These are phyloP conservation scores for Geranium brycei DNA, from an alignment of 345 rosid genomes.

Conservation along the genomic window DNA sequence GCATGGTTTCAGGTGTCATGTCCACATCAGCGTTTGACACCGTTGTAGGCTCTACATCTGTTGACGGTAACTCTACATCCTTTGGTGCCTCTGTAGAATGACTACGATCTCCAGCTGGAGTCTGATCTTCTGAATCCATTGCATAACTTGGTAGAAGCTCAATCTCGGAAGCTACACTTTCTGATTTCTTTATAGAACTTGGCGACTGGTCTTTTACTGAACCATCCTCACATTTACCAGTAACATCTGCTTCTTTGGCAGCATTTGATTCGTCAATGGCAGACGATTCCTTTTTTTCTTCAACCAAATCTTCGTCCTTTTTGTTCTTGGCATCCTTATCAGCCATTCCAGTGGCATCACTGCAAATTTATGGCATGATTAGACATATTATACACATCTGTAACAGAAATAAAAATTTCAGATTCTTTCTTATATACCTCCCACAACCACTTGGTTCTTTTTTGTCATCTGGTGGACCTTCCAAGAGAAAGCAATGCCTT, in stretches of 20 bases:
- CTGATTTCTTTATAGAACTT: constrained; percentile 14
- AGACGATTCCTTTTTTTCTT: constrained; percentile 17
- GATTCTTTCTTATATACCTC: constrained; percentile 34
- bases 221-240: constrained; percentile 18
- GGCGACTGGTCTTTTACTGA: constrained; percentile 18
- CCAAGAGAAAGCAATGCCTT: constrained; percentile 78
- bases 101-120: not conserved
- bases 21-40: not conserved
- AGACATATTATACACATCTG: constrained; percentile 17
- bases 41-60: no score
- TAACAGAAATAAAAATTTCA: constrained; percentile 2
- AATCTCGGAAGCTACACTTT: constrained; percentile 11
- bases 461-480: constrained; percentile 66
- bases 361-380: constrained; percentile 27
- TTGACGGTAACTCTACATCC: constrained; percentile 16
- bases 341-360: constrained; percentile 29
- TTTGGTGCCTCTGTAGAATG: constrained; percentile 15
- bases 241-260: constrained; percentile 14
- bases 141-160: constrained; percentile 15
- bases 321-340: constrained; percentile 19
- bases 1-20: constrained; percentile 21
- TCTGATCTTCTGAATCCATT: constrained; percentile 22
- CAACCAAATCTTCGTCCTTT: constrained; percentile 26
- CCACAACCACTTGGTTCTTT: constrained; percentile 36
- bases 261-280: constrained; percentile 16